Base-by-base conservation (phyloP, 495 filamentous ascomycete species). In the Xylaria curta region DNA sequence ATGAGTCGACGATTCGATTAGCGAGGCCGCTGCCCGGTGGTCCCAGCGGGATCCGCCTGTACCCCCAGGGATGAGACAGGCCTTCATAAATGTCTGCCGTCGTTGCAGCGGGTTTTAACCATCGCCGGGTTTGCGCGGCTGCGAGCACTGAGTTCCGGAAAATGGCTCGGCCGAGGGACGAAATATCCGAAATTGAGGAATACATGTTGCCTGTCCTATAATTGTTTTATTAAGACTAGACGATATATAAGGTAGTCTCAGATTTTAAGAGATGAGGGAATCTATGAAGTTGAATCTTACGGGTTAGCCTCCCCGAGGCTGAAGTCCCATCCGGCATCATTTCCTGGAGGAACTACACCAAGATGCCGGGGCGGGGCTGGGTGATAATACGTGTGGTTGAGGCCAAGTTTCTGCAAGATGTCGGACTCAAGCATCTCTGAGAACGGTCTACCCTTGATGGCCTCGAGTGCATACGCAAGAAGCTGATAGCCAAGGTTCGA, bases 31-130 rank as follows among this genome's bases (percentile, higher is more conserved):
- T 84, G 69, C 72, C 76, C 2, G 78, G 46, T 2, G 67, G n/a
- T 6, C 56, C 67, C 0, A 82, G 68, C 13, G 73, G 54, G 70
- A 82, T 81, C 59, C 81, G 82, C 5, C 79, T 75, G 40, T 90
- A 86, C 42, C 90, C 89, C 88, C 88, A 91, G 0, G 90, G 89
- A 1, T 85, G 83, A 24, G 88, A 84, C 6, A 90, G 78, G 13
- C 82, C 80, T 36, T 82, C 78, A 21, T 75, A 74, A 0, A 85
- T 75, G 44, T 83, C 82, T 4, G 88, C 81, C 3, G 87, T 88
- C 28, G 86, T 80, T 0, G 82, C 72, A 8, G 71, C 56, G 0
- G 89, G 89, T 70, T 89, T 89, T 59, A 92, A 79, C 89, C 88
- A 91, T 51, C 83, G 76, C 69, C 86, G 82, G 0, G 89, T 90